Percentiles rank a stretch among this genome's conserved stretches.
phyloP scores from a whole-genome alignment of 108 stramenopile genomes.

The Nitzschia sp. region DNA sequence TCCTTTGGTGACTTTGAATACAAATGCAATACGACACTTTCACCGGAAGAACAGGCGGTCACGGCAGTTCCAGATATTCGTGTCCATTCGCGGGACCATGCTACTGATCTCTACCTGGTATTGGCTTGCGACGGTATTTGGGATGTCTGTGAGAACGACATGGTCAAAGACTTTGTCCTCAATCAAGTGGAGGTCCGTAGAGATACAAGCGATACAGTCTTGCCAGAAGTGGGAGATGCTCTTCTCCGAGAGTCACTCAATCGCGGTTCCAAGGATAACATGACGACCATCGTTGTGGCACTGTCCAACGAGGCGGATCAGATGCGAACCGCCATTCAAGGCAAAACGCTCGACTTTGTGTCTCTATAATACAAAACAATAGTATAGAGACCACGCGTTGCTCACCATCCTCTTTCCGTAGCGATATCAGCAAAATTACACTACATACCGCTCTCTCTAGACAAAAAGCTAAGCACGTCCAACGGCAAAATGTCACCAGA shows the following conservation, averaged over 20 bases:
- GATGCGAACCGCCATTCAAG: neutral
- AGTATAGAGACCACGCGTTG: too few species aligned
- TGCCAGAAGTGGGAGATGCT: conserved; percentile 74
- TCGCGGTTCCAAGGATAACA: conserved; percentile 79
- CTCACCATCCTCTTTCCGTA: too few species aligned
- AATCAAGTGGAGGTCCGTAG: conserved; percentile 28
- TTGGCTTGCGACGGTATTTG: conserved; percentile 91
- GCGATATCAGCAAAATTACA: too few species aligned
- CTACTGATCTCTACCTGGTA: conserved; percentile 69
- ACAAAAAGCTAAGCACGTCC: too few species aligned
- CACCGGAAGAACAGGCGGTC: conserved; percentile 78
- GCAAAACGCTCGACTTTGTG: conserved; percentile 17
- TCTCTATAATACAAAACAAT: neutral
- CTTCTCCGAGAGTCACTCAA: conserved; percentile 68
- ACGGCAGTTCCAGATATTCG: conserved; percentile 76
- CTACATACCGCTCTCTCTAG: too few species aligned
- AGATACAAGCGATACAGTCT: conserved; percentile 22
- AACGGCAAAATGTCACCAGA: too few species aligned
- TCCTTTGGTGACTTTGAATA: conserved; percentile 93
- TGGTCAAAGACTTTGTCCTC: conserved; percentile 71
- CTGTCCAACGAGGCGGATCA: conserved; percentile 28
- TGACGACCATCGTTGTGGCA: conserved; percentile 81
- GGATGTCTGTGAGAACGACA: conserved; percentile 84
- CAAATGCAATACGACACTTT: conserved; percentile 75
- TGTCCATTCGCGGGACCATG: conserved; percentile 50